These are phyloP conservation scores for Rhododendron simsii DNA, from an alignment of 148 eudicot genomes.

Conservation along the genomic window DNA sequence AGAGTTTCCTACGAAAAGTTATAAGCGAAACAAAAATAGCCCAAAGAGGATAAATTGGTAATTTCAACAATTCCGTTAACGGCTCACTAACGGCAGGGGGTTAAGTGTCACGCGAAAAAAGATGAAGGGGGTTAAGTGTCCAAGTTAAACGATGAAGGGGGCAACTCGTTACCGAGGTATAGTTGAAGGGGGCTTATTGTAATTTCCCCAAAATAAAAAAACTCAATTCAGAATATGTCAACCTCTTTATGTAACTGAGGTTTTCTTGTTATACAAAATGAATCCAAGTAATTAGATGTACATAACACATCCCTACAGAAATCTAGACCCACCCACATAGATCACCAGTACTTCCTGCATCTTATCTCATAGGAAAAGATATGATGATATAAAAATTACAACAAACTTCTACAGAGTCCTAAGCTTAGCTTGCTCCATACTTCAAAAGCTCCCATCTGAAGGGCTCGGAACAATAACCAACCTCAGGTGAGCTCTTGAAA, in stretches of 20 bases:
- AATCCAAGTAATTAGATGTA: slow-evolving; percentile 1
- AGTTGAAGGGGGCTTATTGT: too few relatives aligned
- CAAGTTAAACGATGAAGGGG: too few relatives aligned
- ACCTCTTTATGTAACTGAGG: neutral
- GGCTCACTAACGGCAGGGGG: too few relatives aligned
- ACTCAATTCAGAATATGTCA: neutral
- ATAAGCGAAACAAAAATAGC: too few relatives aligned
- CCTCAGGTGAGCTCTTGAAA: slow-evolving; percentile 82
- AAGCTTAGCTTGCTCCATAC: slow-evolving; percentile 52
- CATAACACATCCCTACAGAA: neutral
- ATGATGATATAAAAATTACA: neutral
- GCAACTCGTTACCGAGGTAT: too few relatives aligned
- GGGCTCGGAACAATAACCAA: slow-evolving; percentile 49
- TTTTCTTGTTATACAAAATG: neutral
- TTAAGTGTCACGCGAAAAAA: too few relatives aligned
- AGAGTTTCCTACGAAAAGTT: too few relatives aligned
- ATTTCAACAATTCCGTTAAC: too few relatives aligned
- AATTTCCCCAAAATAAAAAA: too few relatives aligned
- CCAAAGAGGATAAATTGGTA: too few relatives aligned
- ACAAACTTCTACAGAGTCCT: slow-evolving; percentile 4
- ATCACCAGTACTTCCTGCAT: neutral
- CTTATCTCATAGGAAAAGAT: neutral
- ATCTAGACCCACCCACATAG: slow-evolving; percentile 11
- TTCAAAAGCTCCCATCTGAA: slow-evolving; percentile 77
- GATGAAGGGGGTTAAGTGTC: too few relatives aligned